Base-by-base conservation (phyloP, 495 filamentous ascomycete species). In the Arthonia radiata region DNA sequence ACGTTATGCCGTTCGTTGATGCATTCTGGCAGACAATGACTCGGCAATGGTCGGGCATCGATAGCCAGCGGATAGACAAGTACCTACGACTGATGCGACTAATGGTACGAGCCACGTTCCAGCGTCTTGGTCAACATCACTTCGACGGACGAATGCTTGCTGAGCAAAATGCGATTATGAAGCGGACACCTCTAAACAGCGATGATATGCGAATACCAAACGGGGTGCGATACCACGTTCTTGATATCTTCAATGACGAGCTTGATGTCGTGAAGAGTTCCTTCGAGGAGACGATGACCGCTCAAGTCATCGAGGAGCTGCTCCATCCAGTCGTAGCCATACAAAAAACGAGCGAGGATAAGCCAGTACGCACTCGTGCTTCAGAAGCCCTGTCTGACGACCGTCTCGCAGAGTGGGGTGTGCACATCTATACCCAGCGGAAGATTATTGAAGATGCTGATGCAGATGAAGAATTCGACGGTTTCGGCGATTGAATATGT, bases 241-340 rank as follows among this genome's bases (percentile, higher is more conserved):
- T 83, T 32, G 86, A 99, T 57, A 63, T 93, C 19, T 99, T 76
- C 62, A 56, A 90, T 18, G 79, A 90, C 46, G 79, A 86, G 52
- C 45, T 73, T 32, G 75, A 78, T 46, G n/a, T n/a, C n/a, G n/a
- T n/a, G n/a, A n/a, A n/a, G n/a, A n/a, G n/a, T n/a, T n/a, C n/a
- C n/a, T n/a, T n/a, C n/a, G n/a, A n/a, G n/a, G n/a, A n/a, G n/a
- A n/a, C n/a, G n/a, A n/a, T n/a, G n/a, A n/a, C n/a, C n/a, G n/a
- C n/a, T n/a, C n/a, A n/a, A n/a, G n/a, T n/a, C n/a, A n/a, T n/a
- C n/a, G n/a, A n/a, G n/a, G n/a, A n/a, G n/a, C n/a, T n/a, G n/a
- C n/a, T n/a, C n/a, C n/a, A n/a, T n/a, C n/a, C n/a, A n/a, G n/a
- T n/a, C n/a, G n/a, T n/a, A n/a, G n/a, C n/a, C n/a, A n/a, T n/a